Percentiles rank a stretch among this genome's conserved stretches.
Evolutionary conservation across 2,329 filamentous ascomycete species (phyloP).

Genomic region (Stylonectria norvegica): DNA sequence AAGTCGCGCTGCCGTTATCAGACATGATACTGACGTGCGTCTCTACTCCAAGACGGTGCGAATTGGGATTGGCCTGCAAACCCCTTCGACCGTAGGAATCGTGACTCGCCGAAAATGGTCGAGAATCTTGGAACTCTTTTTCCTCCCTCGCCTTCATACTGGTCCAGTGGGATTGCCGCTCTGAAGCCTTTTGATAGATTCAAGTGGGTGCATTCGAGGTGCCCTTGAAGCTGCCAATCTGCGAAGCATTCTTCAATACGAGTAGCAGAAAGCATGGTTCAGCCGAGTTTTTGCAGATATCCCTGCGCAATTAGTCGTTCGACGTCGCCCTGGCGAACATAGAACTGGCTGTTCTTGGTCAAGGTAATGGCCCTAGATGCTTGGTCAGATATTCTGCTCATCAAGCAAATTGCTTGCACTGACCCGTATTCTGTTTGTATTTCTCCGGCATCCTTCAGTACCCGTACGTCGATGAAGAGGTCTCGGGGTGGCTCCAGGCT

Average conservation of each 20-base stretch:
- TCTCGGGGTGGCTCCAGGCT: conserved; percentile 92
- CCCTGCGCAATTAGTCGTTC: conserved; percentile 91
- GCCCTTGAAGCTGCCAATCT: too few species aligned
- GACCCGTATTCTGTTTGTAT: conserved; percentile 99
- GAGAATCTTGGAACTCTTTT: too few species aligned
- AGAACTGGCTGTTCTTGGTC: conserved; percentile 98
- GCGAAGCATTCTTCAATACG: conserved; percentile 1
- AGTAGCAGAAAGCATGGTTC: conserved; percentile 33
- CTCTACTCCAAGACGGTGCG: too few species aligned
- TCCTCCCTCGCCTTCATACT: too few species aligned
- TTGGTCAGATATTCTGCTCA: conserved; percentile 15
- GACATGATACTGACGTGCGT: too few species aligned
- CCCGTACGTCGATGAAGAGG: conserved; percentile 93
- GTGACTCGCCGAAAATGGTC: too few species aligned
- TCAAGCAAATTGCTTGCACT: conserved; percentile 32
- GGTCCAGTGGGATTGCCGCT: too few species aligned
- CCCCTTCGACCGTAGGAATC: too few species aligned
- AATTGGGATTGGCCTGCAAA: too few species aligned
- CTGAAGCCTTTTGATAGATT: too few species aligned
- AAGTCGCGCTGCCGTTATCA: too few species aligned
- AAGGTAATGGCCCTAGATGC: conserved; percentile 77
- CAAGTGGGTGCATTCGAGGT: too few species aligned
- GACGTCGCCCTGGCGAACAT: conserved; percentile 92
- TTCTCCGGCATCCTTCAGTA: conserved; percentile 94
- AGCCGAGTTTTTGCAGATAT: conserved; percentile 86